Percentiles rank a stretch among this genome's conserved stretches.
phyloP scores from a whole-genome alignment of 2,329 filamentous ascomycete species.

The Venturia carpophila region DNA sequence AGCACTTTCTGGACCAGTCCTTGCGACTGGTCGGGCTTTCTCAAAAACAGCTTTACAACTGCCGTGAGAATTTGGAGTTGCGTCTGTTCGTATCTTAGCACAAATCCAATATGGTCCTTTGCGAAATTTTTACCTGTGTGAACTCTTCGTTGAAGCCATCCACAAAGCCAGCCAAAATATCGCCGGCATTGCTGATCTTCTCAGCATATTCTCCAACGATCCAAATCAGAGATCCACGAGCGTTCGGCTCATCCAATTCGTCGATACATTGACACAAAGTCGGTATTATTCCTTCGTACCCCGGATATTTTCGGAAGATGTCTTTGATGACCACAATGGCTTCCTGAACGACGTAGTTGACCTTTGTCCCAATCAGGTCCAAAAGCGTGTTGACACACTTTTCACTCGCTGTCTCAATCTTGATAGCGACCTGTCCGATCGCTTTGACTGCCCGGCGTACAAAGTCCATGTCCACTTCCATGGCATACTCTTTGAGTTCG shows the following conservation, averaged over 20 bases:
- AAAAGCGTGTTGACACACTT: constrained; percentile 91
- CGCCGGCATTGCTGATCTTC: constrained; percentile 97
- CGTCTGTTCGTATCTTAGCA: constrained; percentile 51
- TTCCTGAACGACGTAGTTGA: constrained; percentile 98
- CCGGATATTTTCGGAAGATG: constrained; percentile 93
- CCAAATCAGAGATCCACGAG: constrained; percentile 89
- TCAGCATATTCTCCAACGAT: constrained; percentile 98
- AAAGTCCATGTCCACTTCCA: constrained; percentile 99
- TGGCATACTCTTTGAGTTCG: constrained; percentile 92
- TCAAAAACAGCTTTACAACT: constrained; percentile 94
- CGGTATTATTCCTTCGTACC: constrained; percentile 96
- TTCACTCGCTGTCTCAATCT: constrained; percentile 90
- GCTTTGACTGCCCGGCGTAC: constrained; percentile 89
- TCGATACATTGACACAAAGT: constrained; percentile 95
- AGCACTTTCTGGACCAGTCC: constrained; percentile 89
- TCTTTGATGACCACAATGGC: constrained; percentile 99
- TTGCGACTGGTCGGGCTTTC: constrained; percentile 89
- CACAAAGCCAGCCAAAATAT: constrained; percentile 85
- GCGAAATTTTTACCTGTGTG: constrained; percentile 59
- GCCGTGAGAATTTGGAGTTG: constrained; percentile 96
- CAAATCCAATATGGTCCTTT: not conserved
- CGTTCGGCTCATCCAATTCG: constrained; percentile 88
- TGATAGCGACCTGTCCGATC: constrained; percentile 96
- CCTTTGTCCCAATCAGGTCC: constrained; percentile 92
- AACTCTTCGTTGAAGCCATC: constrained; percentile 95